phyloP scores from a whole-genome alignment of 2,329 filamentous ascomycete species.

The Penicillium sp. region DNA sequence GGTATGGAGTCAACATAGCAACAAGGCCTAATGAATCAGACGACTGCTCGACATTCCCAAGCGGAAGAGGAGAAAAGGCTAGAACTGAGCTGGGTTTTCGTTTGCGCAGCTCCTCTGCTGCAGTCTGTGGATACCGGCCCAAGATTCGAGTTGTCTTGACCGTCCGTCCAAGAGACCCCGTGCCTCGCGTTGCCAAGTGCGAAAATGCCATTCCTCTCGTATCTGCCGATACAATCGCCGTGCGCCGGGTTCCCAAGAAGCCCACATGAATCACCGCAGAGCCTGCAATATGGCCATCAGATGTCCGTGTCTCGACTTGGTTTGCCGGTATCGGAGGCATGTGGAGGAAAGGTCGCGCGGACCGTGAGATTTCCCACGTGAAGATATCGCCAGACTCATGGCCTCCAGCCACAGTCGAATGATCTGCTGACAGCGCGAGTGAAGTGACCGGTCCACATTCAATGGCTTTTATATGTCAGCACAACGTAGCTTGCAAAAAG shows the following conservation, averaged over 20 bases:
- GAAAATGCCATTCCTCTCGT: conserved; percentile 97
- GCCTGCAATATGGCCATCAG: conserved; percentile 79
- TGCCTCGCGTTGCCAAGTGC: conserved; percentile 87
- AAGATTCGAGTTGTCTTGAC: conserved; percentile 90
- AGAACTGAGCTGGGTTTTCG: conserved; percentile 93
- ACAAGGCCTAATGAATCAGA: conserved; percentile 89
- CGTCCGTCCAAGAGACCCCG: conserved; percentile 78
- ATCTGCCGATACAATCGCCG: conserved; percentile 92
- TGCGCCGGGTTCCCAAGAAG: conserved; percentile 90
- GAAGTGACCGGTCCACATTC: conserved; percentile 88
- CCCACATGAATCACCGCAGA: conserved; percentile 85
- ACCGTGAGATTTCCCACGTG: conserved; percentile 87
- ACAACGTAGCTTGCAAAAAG: neutral
- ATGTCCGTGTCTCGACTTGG: conserved; percentile 64
- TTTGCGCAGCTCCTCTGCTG: conserved; percentile 62
- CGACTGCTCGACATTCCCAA: conserved; percentile 89
- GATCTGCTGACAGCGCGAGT: conserved; percentile 88
- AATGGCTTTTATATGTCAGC: conserved; percentile 60
- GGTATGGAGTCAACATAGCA: conserved; percentile 91
- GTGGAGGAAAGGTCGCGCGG: conserved; percentile 84
- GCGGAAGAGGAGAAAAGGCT: conserved; percentile 83
- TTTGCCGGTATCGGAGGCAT: conserved; percentile 74
- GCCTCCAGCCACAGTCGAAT: conserved; percentile 85
- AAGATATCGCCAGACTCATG: conserved; percentile 91
- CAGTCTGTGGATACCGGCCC: conserved; percentile 78